Evolutionary conservation across 768 basidiomycete species (phyloP).

Genomic region (Boletellus ananiceps): DNA sequence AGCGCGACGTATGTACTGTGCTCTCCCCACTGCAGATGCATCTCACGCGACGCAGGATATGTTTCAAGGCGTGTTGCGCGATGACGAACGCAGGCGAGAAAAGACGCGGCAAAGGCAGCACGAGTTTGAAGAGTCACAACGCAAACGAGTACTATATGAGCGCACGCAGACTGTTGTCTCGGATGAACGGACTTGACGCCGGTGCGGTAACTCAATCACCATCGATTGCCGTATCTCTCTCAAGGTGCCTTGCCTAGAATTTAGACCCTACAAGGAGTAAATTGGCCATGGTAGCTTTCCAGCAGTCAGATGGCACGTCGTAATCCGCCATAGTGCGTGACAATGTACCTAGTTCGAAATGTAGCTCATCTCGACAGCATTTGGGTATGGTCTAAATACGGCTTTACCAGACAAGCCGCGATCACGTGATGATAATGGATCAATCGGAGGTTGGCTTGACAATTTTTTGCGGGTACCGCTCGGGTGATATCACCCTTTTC

Average conservation of each 20-base stretch:
- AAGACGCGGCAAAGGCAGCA: conserved; percentile 67
- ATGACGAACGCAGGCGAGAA: conserved; percentile 74
- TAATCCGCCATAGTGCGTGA: conserved; percentile 15
- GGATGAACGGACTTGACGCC: conserved; percentile 11
- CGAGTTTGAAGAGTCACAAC: conserved; percentile 55
- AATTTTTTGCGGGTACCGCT: conserved; percentile 17
- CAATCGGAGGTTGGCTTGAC: conserved; percentile 7
- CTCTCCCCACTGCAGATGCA: not conserved
- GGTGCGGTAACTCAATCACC: not conserved
- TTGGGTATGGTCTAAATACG: too few species aligned
- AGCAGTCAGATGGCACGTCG: not conserved
- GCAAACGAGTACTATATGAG: conserved; percentile 66
- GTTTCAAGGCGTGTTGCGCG: conserved; percentile 86
- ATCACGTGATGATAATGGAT: conserved; percentile 10
- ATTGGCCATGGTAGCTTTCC: not conserved
- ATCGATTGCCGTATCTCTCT: too few species aligned
- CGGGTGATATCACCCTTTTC: not conserved
- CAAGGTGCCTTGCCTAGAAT: too few species aligned
- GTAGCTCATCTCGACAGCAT: conserved; percentile 11
- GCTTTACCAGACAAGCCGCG: not conserved
- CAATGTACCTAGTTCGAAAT: not conserved
- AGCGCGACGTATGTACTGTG: conserved; percentile 58
- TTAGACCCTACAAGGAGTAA: too few species aligned
- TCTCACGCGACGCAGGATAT: conserved; percentile 55
- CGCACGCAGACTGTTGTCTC: conserved; percentile 36